Base-by-base conservation (phyloP, 192 early-diverging fungal species). In the Rhizoclosmatium globosum region DNA sequence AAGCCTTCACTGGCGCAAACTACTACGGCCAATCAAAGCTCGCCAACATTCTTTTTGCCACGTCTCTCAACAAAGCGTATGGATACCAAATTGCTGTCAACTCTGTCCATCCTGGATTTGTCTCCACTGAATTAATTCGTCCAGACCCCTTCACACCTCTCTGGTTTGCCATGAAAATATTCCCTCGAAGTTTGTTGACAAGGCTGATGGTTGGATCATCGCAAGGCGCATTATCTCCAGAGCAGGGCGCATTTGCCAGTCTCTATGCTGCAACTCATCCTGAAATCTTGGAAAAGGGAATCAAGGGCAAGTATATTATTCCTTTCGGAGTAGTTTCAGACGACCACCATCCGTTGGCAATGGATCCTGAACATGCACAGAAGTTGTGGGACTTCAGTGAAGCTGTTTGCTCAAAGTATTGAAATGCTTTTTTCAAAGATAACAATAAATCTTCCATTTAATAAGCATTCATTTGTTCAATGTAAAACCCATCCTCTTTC, bases 11-110 rank as follows among this genome's bases (percentile, higher is more conserved):
- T 21, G 56, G 56, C 56, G 21, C 2, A 58, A 15, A 58, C 3
- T 58, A 58, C 21, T 87, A 87, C 70, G 86, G 86, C 0, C 86
- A 88, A 47, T 88, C 86, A 19, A 88, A 86, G 57, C 69, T 87
- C 3, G 84, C 86, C 31, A 87, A 87, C 67, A 48, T 87, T 17
- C 78, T 87, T 13, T 85, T 88, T 65, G 66, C 84, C 4, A 31
- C 31, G n/a, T n/a, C n/a, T n/a, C n/a, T n/a, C n/a, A n/a, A n/a
- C n/a, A n/a, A n/a, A n/a, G n/a, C n/a, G 31, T 58, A 58, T 21
- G 17, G 17, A 21, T 21, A 58, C 21, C 15, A 58, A 58, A 15
- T 58, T 1, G 17, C 21, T 21, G 56, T 58, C 56, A 58, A 58
- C 56, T 15, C 56, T 58, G 56, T 58, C 1, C 56, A 58, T 21